Percentiles rank a stretch among this genome's conserved stretches.
These are phyloP conservation scores for Juglanconis oblonga DNA, from an alignment of 2,329 filamentous ascomycete species.

Conservation along the genomic window DNA sequence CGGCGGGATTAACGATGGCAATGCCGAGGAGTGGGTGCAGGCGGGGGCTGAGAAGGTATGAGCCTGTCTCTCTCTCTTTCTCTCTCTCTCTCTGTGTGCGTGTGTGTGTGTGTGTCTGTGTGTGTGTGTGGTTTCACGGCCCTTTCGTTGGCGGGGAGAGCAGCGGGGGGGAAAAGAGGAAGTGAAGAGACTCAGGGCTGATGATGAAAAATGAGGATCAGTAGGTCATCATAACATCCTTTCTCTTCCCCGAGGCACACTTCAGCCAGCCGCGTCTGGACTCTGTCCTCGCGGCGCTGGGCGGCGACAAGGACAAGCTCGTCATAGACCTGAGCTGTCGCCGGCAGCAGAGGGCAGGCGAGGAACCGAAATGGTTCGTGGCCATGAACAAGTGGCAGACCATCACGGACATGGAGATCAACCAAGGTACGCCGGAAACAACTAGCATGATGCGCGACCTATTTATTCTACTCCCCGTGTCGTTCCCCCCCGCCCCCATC, in stretches of 20 bases:
- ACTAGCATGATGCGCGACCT: background rate
- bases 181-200: background rate
- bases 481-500: background rate
- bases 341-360: constrained; percentile 57
- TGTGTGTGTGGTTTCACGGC: no score
- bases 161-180: background rate
- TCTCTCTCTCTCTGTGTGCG: no score
- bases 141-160: no score
- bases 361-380: constrained; percentile 69
- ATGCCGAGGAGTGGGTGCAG: constrained; percentile 83
- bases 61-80: constrained; percentile 1
- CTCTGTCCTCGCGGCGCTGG: constrained; percentile 69
- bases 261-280: constrained; percentile 79
- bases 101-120: no score
- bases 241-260: constrained; percentile 78
- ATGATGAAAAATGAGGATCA: constrained; percentile 6
- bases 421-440: constrained; percentile 59
- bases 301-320: constrained; percentile 72
- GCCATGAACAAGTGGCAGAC: constrained; percentile 99
- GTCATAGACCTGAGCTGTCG: constrained; percentile 96
- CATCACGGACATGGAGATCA: constrained; percentile 93
- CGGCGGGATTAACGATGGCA: constrained; percentile 85
- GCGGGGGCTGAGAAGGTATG: constrained; percentile 83
- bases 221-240: constrained; percentile 96
- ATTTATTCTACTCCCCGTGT: background rate